phyloP scores from a whole-genome alignment of 1,284 basidiomycete genomes.

The Microstroma glucosiphilum region DNA sequence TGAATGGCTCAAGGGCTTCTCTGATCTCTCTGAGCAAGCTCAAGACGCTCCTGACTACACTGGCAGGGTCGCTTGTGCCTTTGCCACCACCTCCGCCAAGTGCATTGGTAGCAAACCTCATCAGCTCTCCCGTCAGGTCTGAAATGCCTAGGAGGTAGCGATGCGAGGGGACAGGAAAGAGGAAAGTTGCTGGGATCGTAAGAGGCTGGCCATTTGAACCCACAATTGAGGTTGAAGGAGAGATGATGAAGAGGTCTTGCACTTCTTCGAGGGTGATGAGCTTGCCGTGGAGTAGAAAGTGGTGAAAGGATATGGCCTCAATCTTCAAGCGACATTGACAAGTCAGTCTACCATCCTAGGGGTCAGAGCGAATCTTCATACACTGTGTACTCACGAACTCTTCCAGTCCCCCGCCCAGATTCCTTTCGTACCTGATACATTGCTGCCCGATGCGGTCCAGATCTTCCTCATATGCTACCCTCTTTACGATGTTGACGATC shows the following conservation, averaged over 20 bases:
- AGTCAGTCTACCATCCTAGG: too few species aligned
- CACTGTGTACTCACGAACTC: slow-evolving; percentile 42
- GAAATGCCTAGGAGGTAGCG: slow-evolving; percentile 89
- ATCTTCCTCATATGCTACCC: not conserved
- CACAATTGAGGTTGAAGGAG: not conserved
- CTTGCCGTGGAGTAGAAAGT: slow-evolving; percentile 70
- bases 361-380: too few species aligned
- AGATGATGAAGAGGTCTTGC: slow-evolving; percentile 54
- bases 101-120: slow-evolving; percentile 71
- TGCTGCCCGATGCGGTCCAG: slow-evolving; percentile 7
- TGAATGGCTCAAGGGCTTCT: slow-evolving; percentile 66
- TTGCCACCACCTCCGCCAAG: slow-evolving; percentile 20
- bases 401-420: slow-evolving; percentile 48
- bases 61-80: slow-evolving; percentile 17
- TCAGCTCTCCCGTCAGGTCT: slow-evolving; percentile 92
- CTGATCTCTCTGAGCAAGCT: slow-evolving; percentile 27
- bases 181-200: not conserved
- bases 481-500: slow-evolving; percentile 57
- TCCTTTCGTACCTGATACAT: slow-evolving; percentile 29
- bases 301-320: slow-evolving; percentile 80
- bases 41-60: slow-evolving; percentile 27
- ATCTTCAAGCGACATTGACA: slow-evolving; percentile 56
- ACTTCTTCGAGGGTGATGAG: slow-evolving; percentile 68
- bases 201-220: not conserved
- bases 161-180: slow-evolving; percentile 55